Evolutionary conservation across 495 filamentous ascomycete species (phyloP).

Genomic region (Neurospora hispaniola): DNA sequence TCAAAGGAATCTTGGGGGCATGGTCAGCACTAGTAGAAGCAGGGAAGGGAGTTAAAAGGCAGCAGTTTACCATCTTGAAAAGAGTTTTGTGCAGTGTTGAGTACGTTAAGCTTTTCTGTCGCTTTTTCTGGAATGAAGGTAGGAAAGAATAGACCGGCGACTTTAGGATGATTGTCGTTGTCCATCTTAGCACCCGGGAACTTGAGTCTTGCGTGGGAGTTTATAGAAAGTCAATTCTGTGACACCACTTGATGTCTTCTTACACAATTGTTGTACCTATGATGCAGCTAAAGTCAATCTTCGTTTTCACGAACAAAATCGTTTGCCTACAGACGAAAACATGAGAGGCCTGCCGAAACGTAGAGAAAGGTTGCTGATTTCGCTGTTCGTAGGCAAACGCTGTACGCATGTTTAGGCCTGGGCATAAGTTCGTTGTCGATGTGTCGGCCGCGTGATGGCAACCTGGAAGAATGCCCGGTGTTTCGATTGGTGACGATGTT

Average conservation of each 20-base stretch:
- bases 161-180: accelerated
- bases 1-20: neutral
- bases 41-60: neutral
- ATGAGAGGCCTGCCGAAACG: neutral
- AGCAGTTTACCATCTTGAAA: neutral
- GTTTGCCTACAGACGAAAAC: neutral
- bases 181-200: neutral
- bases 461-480: neutral
- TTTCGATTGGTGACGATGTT: neutral
- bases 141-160: neutral
- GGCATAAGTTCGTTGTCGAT: neutral
- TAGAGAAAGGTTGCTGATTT: neutral
- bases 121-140: no score
- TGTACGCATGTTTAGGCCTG: neutral
- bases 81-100: neutral
- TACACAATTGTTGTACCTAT: neutral
- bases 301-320: neutral
- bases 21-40: neutral
- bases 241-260: neutral
- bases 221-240: neutral
- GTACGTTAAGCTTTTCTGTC: neutral
- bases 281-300: neutral
- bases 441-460: neutral
- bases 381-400: neutral
- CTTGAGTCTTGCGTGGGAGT: neutral